A percentile compares a stretch with the other conserved stretches of the same genome.
Evolutionary conservation across 495 filamentous ascomycete genomes (phyloP).

Genomic region (Parmelia sp.): DNA sequence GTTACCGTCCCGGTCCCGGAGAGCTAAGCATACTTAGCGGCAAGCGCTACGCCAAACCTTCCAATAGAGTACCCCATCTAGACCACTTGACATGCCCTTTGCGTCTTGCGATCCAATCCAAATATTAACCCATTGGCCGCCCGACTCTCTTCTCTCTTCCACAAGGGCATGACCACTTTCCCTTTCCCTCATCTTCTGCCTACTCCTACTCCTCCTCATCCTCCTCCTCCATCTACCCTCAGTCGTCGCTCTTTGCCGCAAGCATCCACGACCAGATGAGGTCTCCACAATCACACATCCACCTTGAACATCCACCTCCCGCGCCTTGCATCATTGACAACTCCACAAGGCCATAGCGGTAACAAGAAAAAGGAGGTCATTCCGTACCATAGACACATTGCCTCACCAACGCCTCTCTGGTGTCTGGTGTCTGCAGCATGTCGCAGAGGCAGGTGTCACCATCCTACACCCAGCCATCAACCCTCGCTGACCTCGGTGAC

Average conservation of each 20-base stretch:
- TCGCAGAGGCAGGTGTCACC: conserved; percentile 21
- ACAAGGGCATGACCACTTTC: not conserved
- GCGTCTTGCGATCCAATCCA: conserved; percentile 7
- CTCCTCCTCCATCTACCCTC: too few species aligned
- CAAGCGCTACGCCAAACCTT: not conserved
- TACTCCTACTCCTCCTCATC: not conserved
- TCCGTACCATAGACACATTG: not conserved
- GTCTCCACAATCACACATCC: not conserved
- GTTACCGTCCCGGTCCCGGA: conserved; percentile 1
- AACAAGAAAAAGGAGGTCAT: not conserved
- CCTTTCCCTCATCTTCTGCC: not conserved
- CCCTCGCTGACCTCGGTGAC: not conserved
- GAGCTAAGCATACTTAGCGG: not conserved
- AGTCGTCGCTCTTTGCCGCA: not conserved
- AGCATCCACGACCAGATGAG: not conserved
- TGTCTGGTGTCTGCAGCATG: conserved; percentile 13
- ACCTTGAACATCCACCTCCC: not conserved
- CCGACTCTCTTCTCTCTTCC: not conserved
- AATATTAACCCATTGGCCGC: not conserved
- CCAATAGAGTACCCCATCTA: not conserved
- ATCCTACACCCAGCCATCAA: not conserved
- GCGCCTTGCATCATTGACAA: not conserved
- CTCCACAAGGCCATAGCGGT: not conserved
- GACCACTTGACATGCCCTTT: conserved; percentile 3
- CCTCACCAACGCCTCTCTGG: not conserved